Conservation (phyloP, 176 grass and related monocot species). For the Oryza australiensis region DNA sequence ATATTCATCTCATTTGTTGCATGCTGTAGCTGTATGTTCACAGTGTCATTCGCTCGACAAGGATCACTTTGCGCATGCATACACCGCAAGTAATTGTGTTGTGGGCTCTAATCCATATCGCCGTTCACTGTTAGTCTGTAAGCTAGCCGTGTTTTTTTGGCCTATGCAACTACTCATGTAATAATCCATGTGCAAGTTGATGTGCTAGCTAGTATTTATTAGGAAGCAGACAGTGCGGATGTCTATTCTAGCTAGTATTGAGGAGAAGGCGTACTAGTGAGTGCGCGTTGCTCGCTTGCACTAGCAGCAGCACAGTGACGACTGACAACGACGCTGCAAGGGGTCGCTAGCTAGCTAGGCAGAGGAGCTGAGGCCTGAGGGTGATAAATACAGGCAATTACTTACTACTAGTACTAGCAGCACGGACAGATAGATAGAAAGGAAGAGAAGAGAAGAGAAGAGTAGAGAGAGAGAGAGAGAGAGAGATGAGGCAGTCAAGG, state of each 20-base stretch:
- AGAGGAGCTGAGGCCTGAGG: not conserved
- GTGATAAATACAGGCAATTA: not conserved
- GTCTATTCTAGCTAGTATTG: too few species aligned
- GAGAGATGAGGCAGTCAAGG: constrained; percentile 65
- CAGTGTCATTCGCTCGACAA: too few species aligned
- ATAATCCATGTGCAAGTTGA: not conserved
- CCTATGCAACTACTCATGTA: too few species aligned
- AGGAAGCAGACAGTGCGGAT: not conserved
- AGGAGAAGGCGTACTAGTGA: constrained; percentile 24
- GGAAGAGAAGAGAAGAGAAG: not conserved
- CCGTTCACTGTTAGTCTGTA: too few species aligned
- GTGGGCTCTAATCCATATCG: too few species aligned
- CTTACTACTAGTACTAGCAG: too few species aligned
- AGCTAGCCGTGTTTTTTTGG: too few species aligned
- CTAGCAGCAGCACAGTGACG: constrained; percentile 16
- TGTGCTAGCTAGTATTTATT: not conserved
- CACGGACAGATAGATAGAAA: not conserved
- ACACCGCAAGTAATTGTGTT: too few species aligned
- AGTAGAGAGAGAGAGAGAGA: constrained; percentile 21
- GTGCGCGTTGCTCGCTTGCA: constrained; percentile 29
- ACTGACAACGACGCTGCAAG: too few species aligned
- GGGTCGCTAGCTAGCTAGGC: not conserved
- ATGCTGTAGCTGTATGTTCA: too few species aligned
- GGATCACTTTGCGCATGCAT: too few species aligned
- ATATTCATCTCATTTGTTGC: too few species aligned